A percentile compares a stretch with the other conserved stretches of the same genome.
Conservation (phyloP, 2,329 filamentous ascomycete genomes). For the Clarireedia hainanense region DNA sequence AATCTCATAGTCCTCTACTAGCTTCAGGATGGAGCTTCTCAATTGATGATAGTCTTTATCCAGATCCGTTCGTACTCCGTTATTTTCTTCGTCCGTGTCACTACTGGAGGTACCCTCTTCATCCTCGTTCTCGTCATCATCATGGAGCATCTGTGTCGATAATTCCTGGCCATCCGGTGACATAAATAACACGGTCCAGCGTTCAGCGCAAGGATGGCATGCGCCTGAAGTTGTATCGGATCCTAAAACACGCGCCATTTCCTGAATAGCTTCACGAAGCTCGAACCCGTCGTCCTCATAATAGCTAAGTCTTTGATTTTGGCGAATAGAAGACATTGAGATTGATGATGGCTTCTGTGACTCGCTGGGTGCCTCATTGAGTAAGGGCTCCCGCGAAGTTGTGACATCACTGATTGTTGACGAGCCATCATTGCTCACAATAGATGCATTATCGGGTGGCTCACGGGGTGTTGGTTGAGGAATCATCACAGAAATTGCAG, state of each 20-base stretch:
- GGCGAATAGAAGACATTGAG: slow-evolving; percentile 35
- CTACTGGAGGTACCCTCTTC: slow-evolving; percentile 57
- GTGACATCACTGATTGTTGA: slow-evolving; percentile 64
- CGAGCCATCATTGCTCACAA: slow-evolving; percentile 65
- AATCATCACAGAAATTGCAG: slow-evolving; percentile 57
- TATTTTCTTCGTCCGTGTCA: slow-evolving; percentile 49
- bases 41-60: slow-evolving; percentile 76
- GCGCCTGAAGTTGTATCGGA: slow-evolving; percentile 56
- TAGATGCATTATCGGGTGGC: slow-evolving; percentile 57
- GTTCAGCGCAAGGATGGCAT: slow-evolving; percentile 72
- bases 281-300: slow-evolving; percentile 59
- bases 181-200: slow-evolving; percentile 77
- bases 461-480: slow-evolving; percentile 49
- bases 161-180: slow-evolving; percentile 63
- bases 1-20: slow-evolving; percentile 78
- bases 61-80: slow-evolving; percentile 52
- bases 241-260: slow-evolving; percentile 61
- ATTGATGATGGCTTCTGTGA: slow-evolving; percentile 49
- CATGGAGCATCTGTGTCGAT: slow-evolving; percentile 65
- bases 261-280: slow-evolving; percentile 59
- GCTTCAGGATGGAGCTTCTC: slow-evolving; percentile 69
- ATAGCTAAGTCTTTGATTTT: slow-evolving; percentile 38
- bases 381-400: slow-evolving; percentile 55
- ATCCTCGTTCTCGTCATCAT: slow-evolving; percentile 53
- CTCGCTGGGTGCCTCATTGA: slow-evolving; percentile 46